phyloP scores from a whole-genome alignment of 805 yeast genomes.

The Komagataella kurtzmanii region DNA sequence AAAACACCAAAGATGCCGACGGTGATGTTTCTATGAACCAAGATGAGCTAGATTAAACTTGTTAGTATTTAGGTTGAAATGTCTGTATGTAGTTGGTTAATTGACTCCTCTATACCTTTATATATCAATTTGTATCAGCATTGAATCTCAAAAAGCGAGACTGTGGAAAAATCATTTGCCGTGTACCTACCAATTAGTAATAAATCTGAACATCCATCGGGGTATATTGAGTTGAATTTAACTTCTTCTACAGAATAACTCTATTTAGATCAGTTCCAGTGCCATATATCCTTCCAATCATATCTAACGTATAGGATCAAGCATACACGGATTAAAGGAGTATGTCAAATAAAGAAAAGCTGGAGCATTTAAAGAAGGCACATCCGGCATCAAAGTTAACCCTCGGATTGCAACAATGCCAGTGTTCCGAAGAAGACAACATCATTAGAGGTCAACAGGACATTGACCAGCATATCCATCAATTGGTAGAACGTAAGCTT shows the following conservation, averaged over 20 bases:
- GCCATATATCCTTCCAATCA: slow-evolving; percentile 1
- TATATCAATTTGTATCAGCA: neutral
- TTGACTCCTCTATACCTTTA: neutral
- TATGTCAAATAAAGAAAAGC: neutral
- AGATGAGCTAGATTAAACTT: slow-evolving; percentile 12
- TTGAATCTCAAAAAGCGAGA: neutral
- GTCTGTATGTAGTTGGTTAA: neutral
- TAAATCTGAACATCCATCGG: neutral
- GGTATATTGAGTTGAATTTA: neutral
- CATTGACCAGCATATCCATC: neutral
- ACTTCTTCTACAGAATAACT: neutral
- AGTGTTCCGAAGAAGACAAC: neutral
- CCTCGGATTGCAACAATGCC: neutral
- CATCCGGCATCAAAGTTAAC: slow-evolving; percentile 2
- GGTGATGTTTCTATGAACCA: slow-evolving; percentile 22
- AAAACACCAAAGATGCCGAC: slow-evolving; percentile 18
- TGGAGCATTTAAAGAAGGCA: neutral
- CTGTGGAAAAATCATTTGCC: neutral
- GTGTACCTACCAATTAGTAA: neutral
- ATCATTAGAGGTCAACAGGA: neutral
- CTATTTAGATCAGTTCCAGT: neutral
- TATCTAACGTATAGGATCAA: neutral
- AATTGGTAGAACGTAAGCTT: neutral
- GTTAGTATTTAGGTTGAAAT: neutral
- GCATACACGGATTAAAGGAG: neutral